Conservation (phyloP, 768 basidiomycete genomes). For the Lactifluus pinguis region DNA sequence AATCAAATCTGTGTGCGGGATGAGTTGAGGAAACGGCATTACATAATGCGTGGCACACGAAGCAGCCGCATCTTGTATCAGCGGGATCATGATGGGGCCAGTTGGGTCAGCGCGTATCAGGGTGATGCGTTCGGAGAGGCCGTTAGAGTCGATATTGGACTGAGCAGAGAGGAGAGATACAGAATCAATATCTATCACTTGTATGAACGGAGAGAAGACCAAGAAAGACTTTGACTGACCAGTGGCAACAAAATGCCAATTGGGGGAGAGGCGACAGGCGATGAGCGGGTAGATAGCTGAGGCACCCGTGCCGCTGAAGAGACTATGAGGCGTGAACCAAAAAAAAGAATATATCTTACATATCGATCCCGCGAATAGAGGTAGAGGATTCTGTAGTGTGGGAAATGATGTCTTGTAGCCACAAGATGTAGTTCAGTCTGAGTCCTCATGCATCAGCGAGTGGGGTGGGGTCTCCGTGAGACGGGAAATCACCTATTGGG, state of each 20-base stretch:
- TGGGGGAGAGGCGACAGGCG: conserved; percentile 41
- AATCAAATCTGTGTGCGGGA: conserved; percentile 42
- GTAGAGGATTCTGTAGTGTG: background rate
- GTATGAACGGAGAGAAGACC: background rate
- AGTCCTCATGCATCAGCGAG: background rate
- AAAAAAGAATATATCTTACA: conserved; percentile 39
- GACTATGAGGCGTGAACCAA: background rate
- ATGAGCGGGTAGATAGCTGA: conserved; percentile 86
- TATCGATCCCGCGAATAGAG: conserved; percentile 51
- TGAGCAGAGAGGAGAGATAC: conserved; percentile 48
- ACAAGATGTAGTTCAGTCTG: conserved; percentile 82
- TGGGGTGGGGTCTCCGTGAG: no score
- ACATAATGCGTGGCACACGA: background rate
- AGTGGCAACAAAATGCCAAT: conserved; percentile 59
- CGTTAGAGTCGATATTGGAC: conserved; percentile 50
- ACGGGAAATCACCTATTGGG: conserved; percentile 5
- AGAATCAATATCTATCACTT: conserved; percentile 56
- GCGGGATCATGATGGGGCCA: conserved; percentile 40
- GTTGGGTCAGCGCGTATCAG: conserved; percentile 33
- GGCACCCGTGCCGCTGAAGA: conserved; percentile 78
- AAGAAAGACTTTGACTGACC: conserved; percentile 34
- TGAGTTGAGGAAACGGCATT: background rate
- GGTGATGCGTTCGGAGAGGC: conserved; percentile 40
- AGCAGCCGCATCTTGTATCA: conserved; percentile 17
- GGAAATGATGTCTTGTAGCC: conserved; percentile 60